Percentiles rank a stretch among this genome's conserved stretches.
Conservation (phyloP, 371 early-diverging fungal genomes). For the Phascolomyces articulosus region DNA sequence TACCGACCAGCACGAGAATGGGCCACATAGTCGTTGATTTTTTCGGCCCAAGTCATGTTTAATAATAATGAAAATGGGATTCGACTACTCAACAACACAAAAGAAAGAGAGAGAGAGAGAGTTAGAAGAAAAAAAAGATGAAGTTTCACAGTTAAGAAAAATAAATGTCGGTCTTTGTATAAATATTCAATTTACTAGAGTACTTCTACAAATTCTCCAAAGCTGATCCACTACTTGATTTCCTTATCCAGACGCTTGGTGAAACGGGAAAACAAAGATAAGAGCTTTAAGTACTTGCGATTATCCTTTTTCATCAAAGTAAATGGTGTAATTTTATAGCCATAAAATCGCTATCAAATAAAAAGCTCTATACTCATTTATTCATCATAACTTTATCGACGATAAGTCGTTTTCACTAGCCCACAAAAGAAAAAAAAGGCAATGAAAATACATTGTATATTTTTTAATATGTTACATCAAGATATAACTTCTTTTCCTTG, state of each 20-base stretch:
- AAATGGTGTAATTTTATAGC: neutral
- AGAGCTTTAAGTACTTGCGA: neutral
- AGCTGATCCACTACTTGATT: neutral
- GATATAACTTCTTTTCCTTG: too few species aligned
- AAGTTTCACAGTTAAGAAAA: too few species aligned
- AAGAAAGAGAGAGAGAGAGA: neutral
- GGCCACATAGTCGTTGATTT: constrained; percentile 59
- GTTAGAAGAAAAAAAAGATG: neutral
- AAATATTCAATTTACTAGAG: neutral
- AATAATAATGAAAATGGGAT: neutral
- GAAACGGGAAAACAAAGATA: neutral
- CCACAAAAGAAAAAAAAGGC: too few species aligned
- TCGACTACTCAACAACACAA: neutral
- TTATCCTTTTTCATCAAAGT: neutral
- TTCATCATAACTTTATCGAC: neutral
- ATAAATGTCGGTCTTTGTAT: neutral
- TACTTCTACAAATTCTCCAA: neutral
- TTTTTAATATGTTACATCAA: too few species aligned
- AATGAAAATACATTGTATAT: neutral
- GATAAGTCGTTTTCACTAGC: too few species aligned
- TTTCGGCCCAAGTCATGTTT: constrained; percentile 31
- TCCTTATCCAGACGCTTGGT: neutral
- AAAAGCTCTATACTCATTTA: neutral
- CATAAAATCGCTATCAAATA: neutral
- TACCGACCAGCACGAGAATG: constrained; percentile 54